These are phyloP conservation scores for Xylaria grammica DNA, from an alignment of 495 filamentous ascomycete species.

Conservation along the genomic window DNA sequence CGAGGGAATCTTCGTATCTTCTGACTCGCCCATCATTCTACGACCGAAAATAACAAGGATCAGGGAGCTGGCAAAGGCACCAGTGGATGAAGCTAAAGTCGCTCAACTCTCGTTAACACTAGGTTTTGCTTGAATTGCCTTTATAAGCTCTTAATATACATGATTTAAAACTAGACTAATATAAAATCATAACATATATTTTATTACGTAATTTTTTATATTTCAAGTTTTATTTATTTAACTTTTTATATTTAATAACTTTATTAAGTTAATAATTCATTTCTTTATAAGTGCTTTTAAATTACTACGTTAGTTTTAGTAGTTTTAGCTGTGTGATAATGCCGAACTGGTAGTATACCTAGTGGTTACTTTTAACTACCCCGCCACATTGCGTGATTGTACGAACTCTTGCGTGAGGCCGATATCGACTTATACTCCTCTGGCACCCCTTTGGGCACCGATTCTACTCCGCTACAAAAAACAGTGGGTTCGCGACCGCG, in stretches of 20 bases:
- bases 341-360: background rate
- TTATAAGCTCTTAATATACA: background rate
- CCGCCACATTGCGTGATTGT: conserved; percentile 14
- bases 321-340: too few relatives aligned
- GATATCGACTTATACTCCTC: conserved; percentile 9
- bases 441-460: background rate
- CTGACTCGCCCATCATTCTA: conserved; percentile 56
- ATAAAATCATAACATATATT: conserved; percentile 3
- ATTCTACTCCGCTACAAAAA: conserved; percentile 5
- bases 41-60: conserved; percentile 61
- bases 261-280: too few relatives aligned
- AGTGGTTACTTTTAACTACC: conserved; percentile 1
- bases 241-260: too few relatives aligned
- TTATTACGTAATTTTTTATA: too few relatives aligned
- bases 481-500: background rate
- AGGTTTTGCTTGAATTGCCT: conserved; percentile 9
- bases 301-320: too few relatives aligned
- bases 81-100: conserved; percentile 2
- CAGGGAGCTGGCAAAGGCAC: conserved; percentile 58
- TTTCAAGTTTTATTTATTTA: too few relatives aligned
- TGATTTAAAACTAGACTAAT: background rate
- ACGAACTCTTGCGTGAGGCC: conserved; percentile 4
- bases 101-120: conserved; percentile 9
- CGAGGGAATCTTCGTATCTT: conserved; percentile 68
- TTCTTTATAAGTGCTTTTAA: too few relatives aligned